Percentiles rank a stretch among this genome's conserved stretches.
Evolutionary conservation across 2,329 filamentous ascomycete species (phyloP).

Genomic region (Rutstroemia sp.): DNA sequence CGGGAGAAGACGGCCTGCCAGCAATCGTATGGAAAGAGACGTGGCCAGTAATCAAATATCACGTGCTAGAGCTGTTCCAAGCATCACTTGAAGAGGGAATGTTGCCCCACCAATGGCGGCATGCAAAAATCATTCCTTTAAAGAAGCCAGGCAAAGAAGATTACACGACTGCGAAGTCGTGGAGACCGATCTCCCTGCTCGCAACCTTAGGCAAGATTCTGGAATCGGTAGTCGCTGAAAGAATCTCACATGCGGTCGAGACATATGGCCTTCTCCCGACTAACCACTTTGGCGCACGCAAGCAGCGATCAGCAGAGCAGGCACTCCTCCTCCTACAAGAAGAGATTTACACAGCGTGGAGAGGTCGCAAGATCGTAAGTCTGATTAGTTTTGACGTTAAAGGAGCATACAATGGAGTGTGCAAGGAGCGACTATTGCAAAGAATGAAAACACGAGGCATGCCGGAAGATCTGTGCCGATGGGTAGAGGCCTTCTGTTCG

Average conservation of each 20-base stretch:
- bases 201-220: constrained; percentile 23
- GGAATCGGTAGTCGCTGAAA: constrained; percentile 27
- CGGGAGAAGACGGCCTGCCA: constrained; percentile 9
- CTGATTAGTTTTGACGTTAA: constrained; percentile 35
- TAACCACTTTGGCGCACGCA: constrained; percentile 33
- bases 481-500: constrained; percentile 24
- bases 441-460: constrained; percentile 28
- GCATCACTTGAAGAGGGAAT: constrained; percentile 12
- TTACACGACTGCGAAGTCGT: constrained; percentile 23
- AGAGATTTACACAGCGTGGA: constrained; percentile 28
- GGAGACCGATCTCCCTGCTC: constrained; percentile 25
- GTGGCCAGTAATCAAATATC: constrained; percentile 21
- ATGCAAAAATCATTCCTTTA: constrained; percentile 27
- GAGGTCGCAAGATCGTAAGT: constrained; percentile 27
- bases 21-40: constrained; percentile 21
- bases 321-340: constrained; percentile 29
- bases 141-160: constrained; percentile 25
- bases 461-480: constrained; percentile 13
- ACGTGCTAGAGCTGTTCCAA: constrained; percentile 17
- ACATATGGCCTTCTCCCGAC: constrained; percentile 26
- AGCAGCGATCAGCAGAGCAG: constrained; percentile 30
- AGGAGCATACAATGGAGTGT: constrained; percentile 35
- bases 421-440: constrained; percentile 29
- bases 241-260: constrained; percentile 28
- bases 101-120: constrained; percentile 20